phyloP scores from a whole-genome alignment of 371 early-diverging fungal species.

The Rhizomucor pusillus region DNA sequence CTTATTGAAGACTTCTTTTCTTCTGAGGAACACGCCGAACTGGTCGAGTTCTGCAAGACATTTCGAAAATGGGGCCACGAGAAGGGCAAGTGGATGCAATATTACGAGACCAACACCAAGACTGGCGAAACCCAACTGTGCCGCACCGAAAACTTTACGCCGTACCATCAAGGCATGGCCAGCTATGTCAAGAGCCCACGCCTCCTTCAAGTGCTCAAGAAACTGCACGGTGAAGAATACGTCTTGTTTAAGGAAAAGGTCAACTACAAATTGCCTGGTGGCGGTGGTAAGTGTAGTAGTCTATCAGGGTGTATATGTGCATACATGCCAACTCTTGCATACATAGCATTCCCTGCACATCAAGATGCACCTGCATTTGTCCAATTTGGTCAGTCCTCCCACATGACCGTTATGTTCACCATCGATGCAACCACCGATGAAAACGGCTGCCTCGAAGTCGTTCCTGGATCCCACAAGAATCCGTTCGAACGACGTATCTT shows the following conservation, averaged over 20 bases:
- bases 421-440: slow-evolving; percentile 46
- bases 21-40: slow-evolving; percentile 32
- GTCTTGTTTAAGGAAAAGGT: slow-evolving; percentile 59
- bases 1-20: slow-evolving; percentile 49
- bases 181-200: slow-evolving; percentile 39
- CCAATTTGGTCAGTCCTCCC: slow-evolving; percentile 49
- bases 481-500: slow-evolving; percentile 23
- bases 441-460: slow-evolving; percentile 58
- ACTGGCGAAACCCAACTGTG: slow-evolving; percentile 44
- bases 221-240: slow-evolving; percentile 48
- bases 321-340: slow-evolving; percentile 2
- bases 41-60: slow-evolving; percentile 32
- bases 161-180: slow-evolving; percentile 39
- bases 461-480: slow-evolving; percentile 50
- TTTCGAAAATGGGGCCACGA: slow-evolving; percentile 50
- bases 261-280: slow-evolving; percentile 58
- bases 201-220: slow-evolving; percentile 38
- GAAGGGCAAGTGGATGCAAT: slow-evolving; percentile 62
- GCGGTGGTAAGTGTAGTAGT: slow-evolving; percentile 32
- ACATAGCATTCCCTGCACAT: slow-evolving; percentile 45
- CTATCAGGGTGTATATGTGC: not conserved
- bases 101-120: slow-evolving; percentile 46
- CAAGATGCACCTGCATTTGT: slow-evolving; percentile 59
- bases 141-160: slow-evolving; percentile 59
- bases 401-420: slow-evolving; percentile 55